Percentiles rank a stretch among this genome's conserved stretches.
These are phyloP conservation scores for Hemileccinum impolitum DNA, from an alignment of 768 basidiomycete genomes.

Conservation along the genomic window DNA sequence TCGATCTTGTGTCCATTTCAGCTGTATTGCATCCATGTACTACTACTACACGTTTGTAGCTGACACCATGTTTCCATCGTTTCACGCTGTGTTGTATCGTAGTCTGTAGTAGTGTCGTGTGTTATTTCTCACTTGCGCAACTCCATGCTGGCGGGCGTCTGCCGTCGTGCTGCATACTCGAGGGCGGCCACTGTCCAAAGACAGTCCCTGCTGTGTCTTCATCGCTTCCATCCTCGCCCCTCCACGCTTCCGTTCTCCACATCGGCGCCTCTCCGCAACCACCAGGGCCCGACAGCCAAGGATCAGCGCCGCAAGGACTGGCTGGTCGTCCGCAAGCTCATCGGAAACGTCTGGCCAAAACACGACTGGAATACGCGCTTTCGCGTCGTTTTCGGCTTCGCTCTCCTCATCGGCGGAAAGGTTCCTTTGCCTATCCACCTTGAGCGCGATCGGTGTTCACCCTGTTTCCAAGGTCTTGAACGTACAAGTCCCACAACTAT, in stretches of 20 bases:
- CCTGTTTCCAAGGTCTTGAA: slow-evolving; percentile 67
- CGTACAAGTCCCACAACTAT: slow-evolving; percentile 96
- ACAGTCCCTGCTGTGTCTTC: slow-evolving; percentile 6
- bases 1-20: slow-evolving; percentile 5
- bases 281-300: slow-evolving; percentile 14
- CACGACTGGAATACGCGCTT: slow-evolving; percentile 78
- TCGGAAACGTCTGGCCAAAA: slow-evolving; percentile 90
- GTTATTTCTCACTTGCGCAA: not conserved
- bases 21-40: slow-evolving; percentile 22
- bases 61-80: slow-evolving; percentile 2
- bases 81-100: slow-evolving; percentile 6
- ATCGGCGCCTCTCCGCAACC: slow-evolving; percentile 10
- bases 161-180: slow-evolving; percentile 21
- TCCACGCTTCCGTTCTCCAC: slow-evolving; percentile 12
- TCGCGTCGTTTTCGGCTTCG: slow-evolving; percentile 81
- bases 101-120: slow-evolving; percentile 1
- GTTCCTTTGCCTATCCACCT: slow-evolving; percentile 37
- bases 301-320: slow-evolving; percentile 79
- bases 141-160: slow-evolving; percentile 23
- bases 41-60: slow-evolving; percentile 13
- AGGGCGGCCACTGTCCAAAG: not conserved
- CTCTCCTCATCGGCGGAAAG: slow-evolving; percentile 80
- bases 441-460: not conserved
- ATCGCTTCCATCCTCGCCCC: slow-evolving; percentile 1
- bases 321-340: slow-evolving; percentile 78